These are phyloP conservation scores for Tephrocybe sp. DNA, from an alignment of 768 basidiomycete species.

Conservation along the genomic window DNA sequence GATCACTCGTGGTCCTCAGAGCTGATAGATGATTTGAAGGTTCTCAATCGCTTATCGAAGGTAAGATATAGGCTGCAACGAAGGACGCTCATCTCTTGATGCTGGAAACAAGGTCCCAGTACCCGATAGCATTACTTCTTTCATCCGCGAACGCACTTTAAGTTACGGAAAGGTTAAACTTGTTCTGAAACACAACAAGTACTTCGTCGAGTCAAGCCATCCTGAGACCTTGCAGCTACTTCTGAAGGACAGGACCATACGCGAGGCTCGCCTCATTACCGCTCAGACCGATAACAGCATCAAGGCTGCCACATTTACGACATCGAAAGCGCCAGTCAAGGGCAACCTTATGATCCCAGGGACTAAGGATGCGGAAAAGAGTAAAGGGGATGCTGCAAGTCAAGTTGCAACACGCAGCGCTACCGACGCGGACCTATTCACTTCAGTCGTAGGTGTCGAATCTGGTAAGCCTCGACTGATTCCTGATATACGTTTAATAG, in stretches of 20 bases:
- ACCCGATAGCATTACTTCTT: conserved; percentile 78
- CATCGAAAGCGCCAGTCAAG: conserved; percentile 78
- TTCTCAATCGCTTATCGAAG: conserved; percentile 81
- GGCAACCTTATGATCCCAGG: conserved; percentile 87
- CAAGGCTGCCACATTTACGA: conserved; percentile 75
- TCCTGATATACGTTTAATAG: background rate
- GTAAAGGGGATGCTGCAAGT: conserved; percentile 46
- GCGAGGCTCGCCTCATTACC: conserved; percentile 79
- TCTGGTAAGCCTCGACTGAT: conserved; percentile 51
- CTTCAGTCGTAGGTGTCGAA: conserved; percentile 95
- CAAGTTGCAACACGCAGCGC: conserved; percentile 22
- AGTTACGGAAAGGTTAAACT: conserved; percentile 99
- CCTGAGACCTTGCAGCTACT: conserved; percentile 89
- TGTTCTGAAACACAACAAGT: conserved; percentile 96
- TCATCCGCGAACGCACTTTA: conserved; percentile 90
- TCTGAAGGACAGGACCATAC: conserved; percentile 83
- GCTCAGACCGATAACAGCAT: conserved; percentile 70
- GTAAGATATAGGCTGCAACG: conserved; percentile 29
- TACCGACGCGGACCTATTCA: conserved; percentile 81
- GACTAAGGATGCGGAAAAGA: conserved; percentile 73
- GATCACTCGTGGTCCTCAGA: conserved; percentile 16
- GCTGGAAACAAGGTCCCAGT: conserved; percentile 74
- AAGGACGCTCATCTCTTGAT: conserved; percentile 5
- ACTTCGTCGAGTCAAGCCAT: conserved; percentile 94
- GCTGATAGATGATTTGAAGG: conserved; percentile 42